phyloP scores from a whole-genome alignment of 1,284 basidiomycete genomes.

The Papiliotrema nemorosa region DNA sequence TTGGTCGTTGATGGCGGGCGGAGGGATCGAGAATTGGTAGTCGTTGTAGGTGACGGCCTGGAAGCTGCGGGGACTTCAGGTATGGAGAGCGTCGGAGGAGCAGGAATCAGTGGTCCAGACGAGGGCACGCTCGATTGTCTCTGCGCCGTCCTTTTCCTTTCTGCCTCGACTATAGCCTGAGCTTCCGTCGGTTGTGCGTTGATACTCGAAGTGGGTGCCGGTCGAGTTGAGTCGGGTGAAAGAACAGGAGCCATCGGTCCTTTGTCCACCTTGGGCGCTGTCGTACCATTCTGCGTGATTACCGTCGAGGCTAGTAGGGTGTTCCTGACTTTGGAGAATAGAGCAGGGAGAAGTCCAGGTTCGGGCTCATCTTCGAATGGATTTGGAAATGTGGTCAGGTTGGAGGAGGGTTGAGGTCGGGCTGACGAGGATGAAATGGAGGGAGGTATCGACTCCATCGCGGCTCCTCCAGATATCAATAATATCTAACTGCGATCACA shows the following conservation, averaged over 20 bases:
- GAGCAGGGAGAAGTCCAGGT: conserved; percentile 42
- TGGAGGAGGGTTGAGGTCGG: conserved; percentile 16
- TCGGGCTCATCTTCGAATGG: conserved; percentile 48
- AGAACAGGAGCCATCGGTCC: neutral
- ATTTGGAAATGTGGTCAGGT: conserved; percentile 47
- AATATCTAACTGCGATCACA: too few relatives aligned
- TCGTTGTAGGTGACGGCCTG: conserved; percentile 4
- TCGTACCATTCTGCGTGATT: neutral
- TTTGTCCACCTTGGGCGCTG: conserved; percentile 2
- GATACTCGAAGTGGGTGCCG: neutral
- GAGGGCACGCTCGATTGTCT: neutral
- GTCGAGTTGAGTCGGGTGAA: neutral
- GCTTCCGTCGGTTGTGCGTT: conserved; percentile 33
- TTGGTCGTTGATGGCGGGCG: conserved; percentile 15
- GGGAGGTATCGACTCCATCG: too few relatives aligned
- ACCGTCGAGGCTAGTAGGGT: conserved; percentile 29
- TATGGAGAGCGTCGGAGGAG: neutral
- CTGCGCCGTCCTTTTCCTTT: conserved; percentile 15
- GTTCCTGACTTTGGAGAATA: conserved; percentile 48
- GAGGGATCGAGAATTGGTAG: conserved; percentile 6
- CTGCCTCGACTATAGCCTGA: conserved; percentile 41
- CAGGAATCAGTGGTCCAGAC: neutral
- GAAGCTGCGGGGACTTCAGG: conserved; percentile 3
- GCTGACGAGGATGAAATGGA: neutral
- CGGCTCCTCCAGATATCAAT: too few relatives aligned